A percentile compares a stretch with the other conserved stretches of the same genome.
Conservation (phyloP, 2,329 filamentous ascomycete genomes). For the Aspergillus sp. region DNA sequence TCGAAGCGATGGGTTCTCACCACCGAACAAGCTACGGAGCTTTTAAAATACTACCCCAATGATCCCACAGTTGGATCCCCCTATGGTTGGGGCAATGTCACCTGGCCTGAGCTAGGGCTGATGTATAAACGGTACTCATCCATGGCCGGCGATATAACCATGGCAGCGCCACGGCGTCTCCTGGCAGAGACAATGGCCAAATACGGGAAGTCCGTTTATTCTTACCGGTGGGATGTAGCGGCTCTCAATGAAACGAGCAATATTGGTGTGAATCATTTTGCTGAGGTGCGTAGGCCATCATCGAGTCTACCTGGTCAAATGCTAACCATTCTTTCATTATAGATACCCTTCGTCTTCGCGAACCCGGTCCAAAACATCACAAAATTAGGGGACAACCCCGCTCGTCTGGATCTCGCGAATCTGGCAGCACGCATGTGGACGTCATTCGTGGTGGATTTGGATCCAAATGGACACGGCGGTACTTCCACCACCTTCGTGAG, state of each 20-base stretch:
- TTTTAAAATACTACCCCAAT: constrained; percentile 55
- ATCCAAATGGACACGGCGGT: constrained; percentile 32
- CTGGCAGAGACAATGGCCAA: constrained; percentile 27
- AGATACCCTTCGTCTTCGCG: constrained; percentile 35
- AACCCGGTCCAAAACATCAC: constrained; percentile 32
- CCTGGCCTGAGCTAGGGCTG: constrained; percentile 27
- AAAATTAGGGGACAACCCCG: constrained; percentile 24
- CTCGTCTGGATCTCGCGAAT: constrained; percentile 27
- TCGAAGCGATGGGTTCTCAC: constrained; percentile 31
- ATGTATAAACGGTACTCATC: constrained; percentile 34
- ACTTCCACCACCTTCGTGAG: neutral
- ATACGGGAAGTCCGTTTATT: constrained; percentile 21
- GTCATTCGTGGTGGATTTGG: constrained; percentile 28
- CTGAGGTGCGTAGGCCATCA: constrained; percentile 22
- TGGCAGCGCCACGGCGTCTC: constrained; percentile 30
- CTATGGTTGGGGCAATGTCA: constrained; percentile 34
- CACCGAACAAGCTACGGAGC: constrained; percentile 29
- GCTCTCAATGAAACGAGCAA: constrained; percentile 25
- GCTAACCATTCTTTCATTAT: neutral
- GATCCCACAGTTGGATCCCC: constrained; percentile 51
- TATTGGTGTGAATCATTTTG: constrained; percentile 32
- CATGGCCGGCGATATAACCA: constrained; percentile 31
- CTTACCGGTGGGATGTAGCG: constrained; percentile 32
- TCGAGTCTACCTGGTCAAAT: neutral
- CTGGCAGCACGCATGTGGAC: constrained; percentile 34